Percentiles rank a stretch among this genome's conserved stretches.
These are phyloP conservation scores for Pinus albicaulis DNA, from an alignment of 75 land plant genomes.

Conservation along the genomic window DNA sequence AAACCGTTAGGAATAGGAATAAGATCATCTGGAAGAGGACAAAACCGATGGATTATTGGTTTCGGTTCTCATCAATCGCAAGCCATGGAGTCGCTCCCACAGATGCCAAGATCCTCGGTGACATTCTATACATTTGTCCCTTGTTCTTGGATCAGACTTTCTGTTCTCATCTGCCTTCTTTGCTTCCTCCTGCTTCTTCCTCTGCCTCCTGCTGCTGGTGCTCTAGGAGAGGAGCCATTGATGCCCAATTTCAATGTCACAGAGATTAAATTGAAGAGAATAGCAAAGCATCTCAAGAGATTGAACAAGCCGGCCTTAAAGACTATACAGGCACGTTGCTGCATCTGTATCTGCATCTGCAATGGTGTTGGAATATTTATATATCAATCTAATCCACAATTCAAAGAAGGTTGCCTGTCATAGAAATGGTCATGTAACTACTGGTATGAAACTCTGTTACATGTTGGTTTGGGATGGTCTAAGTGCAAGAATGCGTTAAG, in stretches of 20 bases:
- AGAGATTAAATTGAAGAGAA: conserved; percentile 26
- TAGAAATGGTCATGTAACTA: no score
- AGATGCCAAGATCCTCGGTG: neutral
- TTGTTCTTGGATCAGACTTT: neutral
- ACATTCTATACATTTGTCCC: conserved; percentile 6
- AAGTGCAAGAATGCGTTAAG: no score
- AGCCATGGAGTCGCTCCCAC: neutral
- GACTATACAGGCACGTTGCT: conserved; percentile 70
- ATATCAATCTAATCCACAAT: no score
- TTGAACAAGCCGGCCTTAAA: conserved; percentile 77
- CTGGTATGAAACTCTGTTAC: no score
- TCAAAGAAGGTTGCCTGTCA: no score
- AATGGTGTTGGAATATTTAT: no score
- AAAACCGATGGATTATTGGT: conserved; percentile 4
- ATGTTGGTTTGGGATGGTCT: no score
- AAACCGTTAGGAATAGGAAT: neutral
- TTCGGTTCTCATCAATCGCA: neutral
- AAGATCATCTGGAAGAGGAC: neutral
- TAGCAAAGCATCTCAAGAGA: conserved; percentile 45
- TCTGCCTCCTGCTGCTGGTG: neutral
- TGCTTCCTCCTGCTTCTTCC: neutral
- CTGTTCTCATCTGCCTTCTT: neutral
- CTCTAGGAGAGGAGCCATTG: no score
- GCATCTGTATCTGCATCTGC: neutral
- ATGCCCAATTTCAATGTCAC: neutral